Evolutionary conservation across 1,284 basidiomycete species (phyloP).

Genomic region (Ganoderma resinaceum): DNA sequence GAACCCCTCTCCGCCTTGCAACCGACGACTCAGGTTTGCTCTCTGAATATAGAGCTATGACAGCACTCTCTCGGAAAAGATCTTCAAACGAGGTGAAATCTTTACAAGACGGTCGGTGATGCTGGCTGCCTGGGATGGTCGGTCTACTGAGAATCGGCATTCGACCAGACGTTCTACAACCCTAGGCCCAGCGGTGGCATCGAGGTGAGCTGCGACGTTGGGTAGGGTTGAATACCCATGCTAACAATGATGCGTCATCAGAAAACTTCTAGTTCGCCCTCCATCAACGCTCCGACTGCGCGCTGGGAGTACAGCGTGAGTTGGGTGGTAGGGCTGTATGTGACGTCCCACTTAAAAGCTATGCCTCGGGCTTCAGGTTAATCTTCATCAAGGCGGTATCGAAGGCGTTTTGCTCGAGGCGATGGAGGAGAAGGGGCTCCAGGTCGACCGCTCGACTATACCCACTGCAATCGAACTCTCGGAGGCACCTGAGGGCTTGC

Average conservation of each 20-base stretch:
- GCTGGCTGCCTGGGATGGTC: background rate
- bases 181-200: slow-evolving; percentile 68
- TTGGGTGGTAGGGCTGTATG: background rate
- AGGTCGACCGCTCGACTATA: slow-evolving; percentile 63
- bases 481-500: slow-evolving; percentile 46
- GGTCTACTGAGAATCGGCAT: too few species aligned
- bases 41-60: slow-evolving; percentile 68
- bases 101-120: slow-evolving; percentile 67
- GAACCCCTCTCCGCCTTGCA: background rate
- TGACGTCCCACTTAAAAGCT: background rate
- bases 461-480: slow-evolving; percentile 64
- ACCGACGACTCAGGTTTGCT: background rate
- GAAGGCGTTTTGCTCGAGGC: slow-evolving; percentile 75
- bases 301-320: background rate
- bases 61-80: slow-evolving; percentile 57
- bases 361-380: slow-evolving; percentile 49
- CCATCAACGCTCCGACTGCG: slow-evolving; percentile 2
- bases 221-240: background rate
- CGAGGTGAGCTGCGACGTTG: slow-evolving; percentile 46
- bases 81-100: slow-evolving; percentile 71
- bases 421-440: slow-evolving; percentile 53
- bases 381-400: slow-evolving; percentile 79
- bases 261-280: slow-evolving; percentile 38
- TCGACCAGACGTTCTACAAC: slow-evolving; percentile 72
- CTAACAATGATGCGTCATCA: background rate